Base-by-base conservation (phyloP, 2,329 filamentous ascomycete genomes). In the Diaporthe longicolla region DNA sequence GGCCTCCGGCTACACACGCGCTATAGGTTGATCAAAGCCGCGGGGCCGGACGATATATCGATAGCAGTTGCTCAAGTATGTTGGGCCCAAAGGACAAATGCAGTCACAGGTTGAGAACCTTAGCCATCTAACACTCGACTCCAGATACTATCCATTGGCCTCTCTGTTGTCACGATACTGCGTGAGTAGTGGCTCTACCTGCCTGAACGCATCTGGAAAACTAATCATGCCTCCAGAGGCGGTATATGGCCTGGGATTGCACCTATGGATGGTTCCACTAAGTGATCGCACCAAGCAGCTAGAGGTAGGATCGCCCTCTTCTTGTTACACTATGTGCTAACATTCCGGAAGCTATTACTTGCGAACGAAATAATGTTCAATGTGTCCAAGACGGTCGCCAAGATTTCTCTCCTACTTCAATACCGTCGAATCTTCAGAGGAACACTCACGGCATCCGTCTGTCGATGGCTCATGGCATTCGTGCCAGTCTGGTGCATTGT, bases 391-490 rank as follows among this genome's bases (percentile, higher is more conserved):
- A 79, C 78, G 68, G 45, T 82, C 26, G 81, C 81, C 74, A 85
- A 84, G 76, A 77, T 82, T 21, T 83, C 83, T 6, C 82, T 84
- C 61, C 74, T 84, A 9, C 76, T 84, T n/a, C 83, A 83, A 58
- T 84, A 84, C 78, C 80, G 82, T 1, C 82, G 83, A 29, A 82
- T 85, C 29, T 84, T 85, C 71, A 70, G 78, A 21, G 77, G 78
- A n/a, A 69, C 71, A 1, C 72, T 65, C 21, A 81, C 80, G 32
- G 77, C 78, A 50, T 65, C 52, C 11, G 54, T 79, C 9, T 80
- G 79, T 29, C 69, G 77, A 4, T 77, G 72, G 45, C 76, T 80
- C 3, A 75, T 82, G 32, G 11, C 71, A 40, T 80, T 82, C 58
- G 73, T 82, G 19, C 32, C 65, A n/a, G 59, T 73, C 24, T 83